Percentiles rank a stretch among this genome's conserved stretches.
Evolutionary conservation across 2,329 filamentous ascomycete species (phyloP).

Genomic region (Diaporthe ilicicola): DNA sequence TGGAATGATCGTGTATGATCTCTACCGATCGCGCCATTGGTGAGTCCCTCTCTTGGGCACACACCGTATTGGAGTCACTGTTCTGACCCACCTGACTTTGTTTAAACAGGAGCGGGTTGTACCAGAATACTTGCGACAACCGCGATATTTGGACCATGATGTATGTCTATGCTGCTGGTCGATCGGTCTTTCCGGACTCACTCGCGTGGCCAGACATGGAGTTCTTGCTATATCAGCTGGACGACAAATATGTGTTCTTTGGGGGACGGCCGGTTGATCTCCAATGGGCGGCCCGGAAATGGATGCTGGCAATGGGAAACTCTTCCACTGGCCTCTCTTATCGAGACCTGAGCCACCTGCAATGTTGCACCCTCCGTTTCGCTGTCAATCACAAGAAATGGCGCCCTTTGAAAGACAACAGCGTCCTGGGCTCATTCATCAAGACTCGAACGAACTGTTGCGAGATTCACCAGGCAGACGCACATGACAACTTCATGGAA

Average conservation of each 20-base stretch:
- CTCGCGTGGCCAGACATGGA: conserved; percentile 10
- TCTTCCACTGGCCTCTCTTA: neutral
- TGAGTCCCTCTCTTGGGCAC: neutral
- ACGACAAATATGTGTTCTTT: neutral
- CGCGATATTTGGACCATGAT: conserved; percentile 15
- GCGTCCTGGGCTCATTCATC: neutral
- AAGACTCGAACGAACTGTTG: conserved; percentile 2
- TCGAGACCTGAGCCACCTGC: neutral
- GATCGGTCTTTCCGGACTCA: neutral
- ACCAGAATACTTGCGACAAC: neutral
- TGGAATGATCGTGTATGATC: neutral
- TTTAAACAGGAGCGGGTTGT: neutral
- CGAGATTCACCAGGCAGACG: neutral
- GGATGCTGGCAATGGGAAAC: conserved; percentile 5
- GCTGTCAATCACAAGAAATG: neutral
- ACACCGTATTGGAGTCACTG: too few relatives aligned
- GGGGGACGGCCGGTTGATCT: neutral
- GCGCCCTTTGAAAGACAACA: conserved; percentile 17
- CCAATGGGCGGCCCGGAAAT: conserved; percentile 3
- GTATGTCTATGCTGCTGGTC: conserved; percentile 8
- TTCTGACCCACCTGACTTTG: neutral
- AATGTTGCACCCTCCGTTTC: neutral
- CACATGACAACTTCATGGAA: conserved; percentile 2
- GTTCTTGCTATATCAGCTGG: neutral
- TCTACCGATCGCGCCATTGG: conserved; percentile 5